Evolutionary conservation across 139 green algal species (phyloP).

Genomic region (Trebouxia sp.): DNA sequence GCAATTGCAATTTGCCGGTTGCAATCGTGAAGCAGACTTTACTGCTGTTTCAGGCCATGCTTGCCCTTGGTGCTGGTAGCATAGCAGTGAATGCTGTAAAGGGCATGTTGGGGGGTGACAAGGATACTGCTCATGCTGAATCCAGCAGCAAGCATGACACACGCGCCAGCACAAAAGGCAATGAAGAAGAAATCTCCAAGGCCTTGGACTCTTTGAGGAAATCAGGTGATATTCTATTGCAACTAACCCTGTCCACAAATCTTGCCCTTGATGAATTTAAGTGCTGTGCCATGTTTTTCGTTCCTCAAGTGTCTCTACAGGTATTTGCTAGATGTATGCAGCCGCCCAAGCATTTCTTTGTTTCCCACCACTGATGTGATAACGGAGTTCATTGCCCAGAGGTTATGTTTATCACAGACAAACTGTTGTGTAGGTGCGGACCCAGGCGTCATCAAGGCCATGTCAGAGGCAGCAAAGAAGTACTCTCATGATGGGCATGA

Average conservation of each 20-base stretch:
- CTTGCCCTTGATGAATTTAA: background rate
- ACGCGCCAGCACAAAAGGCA: background rate
- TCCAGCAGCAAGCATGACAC: background rate
- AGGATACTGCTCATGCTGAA: background rate
- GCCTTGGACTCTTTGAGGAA: background rate
- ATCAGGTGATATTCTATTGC: conserved; percentile 1
- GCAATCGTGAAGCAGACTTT: background rate
- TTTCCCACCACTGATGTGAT: background rate
- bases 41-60: background rate
- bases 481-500: conserved; percentile 19
- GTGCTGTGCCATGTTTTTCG: background rate
- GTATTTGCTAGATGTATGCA: too few species aligned
- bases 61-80: conserved; percentile 1
- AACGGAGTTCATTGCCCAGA: too few species aligned
- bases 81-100: conserved; percentile 20
- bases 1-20: background rate
- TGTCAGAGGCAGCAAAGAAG: conserved; percentile 26
- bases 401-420: too few species aligned
- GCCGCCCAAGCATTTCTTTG: background rate
- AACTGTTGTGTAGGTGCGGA: conserved; percentile 16
- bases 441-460: background rate
- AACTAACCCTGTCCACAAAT: background rate
- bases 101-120: background rate
- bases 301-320: too few species aligned
- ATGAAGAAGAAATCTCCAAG: background rate